Percentiles rank a stretch among this genome's conserved stretches.
These are phyloP conservation scores for Cucurbitaria berberidis DNA, from an alignment of 2,329 filamentous ascomycete genomes.

Conservation along the genomic window DNA sequence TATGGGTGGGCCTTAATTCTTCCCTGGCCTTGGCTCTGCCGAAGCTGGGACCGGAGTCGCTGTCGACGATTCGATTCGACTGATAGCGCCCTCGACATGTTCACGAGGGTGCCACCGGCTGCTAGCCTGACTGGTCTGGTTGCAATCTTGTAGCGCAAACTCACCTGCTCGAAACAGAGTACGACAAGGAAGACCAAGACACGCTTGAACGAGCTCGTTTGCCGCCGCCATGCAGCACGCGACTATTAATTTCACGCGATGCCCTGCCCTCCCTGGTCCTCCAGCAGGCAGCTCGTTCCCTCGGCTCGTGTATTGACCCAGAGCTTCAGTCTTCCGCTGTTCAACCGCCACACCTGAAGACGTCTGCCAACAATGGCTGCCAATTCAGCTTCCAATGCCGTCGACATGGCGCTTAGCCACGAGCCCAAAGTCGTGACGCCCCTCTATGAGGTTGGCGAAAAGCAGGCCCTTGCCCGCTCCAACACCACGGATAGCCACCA, in stretches of 20 bases:
- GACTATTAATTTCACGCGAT: constrained; percentile 21
- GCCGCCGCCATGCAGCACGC: constrained; percentile 11
- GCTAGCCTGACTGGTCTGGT: constrained; percentile 22
- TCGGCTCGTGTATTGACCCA: constrained; percentile 2
- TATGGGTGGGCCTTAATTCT: constrained; percentile 23
- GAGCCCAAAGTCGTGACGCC: constrained; percentile 43
- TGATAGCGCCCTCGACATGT: constrained; percentile 29
- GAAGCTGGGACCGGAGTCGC: constrained; percentile 14
- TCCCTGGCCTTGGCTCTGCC: constrained; percentile 28
- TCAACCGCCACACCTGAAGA: constrained; percentile 8
- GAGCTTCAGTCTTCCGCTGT: constrained; percentile 15
- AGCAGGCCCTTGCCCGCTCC: constrained; percentile 34
- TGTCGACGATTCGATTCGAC: constrained; percentile 9
- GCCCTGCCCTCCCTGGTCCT: constrained; percentile 2
- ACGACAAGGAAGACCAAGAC: constrained; percentile 28
- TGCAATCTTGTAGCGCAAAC: constrained; percentile 31
- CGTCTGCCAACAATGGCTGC: constrained; percentile 36
- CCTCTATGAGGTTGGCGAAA: constrained; percentile 42
- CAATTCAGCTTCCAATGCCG: constrained; percentile 38
- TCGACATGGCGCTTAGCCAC: constrained; percentile 45
- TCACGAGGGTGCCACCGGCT: no score
- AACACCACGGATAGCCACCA: constrained; percentile 25
- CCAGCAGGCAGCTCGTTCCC: constrained; percentile 16
- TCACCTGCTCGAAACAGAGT: constrained; percentile 42
- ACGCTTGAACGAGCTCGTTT: constrained; percentile 7